Percentiles rank a stretch among this genome's conserved stretches.
These are phyloP conservation scores for Crithidia brevicula DNA, from an alignment of 208 protist species.

Conservation along the genomic window DNA sequence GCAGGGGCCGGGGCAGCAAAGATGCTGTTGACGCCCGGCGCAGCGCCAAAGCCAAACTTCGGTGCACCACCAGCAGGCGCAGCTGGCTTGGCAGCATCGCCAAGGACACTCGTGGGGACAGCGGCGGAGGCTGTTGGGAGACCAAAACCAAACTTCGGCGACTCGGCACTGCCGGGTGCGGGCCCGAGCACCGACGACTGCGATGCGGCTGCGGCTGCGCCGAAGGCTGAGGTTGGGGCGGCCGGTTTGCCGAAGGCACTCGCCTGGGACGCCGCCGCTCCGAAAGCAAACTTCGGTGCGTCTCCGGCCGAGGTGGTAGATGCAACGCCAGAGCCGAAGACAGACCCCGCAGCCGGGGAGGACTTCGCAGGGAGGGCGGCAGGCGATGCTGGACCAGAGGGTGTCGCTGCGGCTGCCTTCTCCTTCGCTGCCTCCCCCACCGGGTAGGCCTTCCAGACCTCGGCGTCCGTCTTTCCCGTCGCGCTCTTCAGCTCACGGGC, in stretches of 20 bases:
- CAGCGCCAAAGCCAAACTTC: constrained; percentile 4
- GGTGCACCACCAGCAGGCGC: not conserved
- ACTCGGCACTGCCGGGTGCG: not conserved
- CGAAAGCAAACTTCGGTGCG: constrained; percentile 14
- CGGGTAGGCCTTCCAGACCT: constrained; percentile 61
- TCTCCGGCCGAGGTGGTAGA: not conserved
- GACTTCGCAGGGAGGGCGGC: constrained; percentile 13
- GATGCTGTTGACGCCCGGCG: not conserved
- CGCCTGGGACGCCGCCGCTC: not conserved
- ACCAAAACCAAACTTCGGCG: constrained; percentile 21
- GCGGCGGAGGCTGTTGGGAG: not conserved
- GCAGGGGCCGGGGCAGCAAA: constrained; percentile 18
- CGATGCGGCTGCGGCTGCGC: not conserved
- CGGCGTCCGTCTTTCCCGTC: constrained; percentile 43
- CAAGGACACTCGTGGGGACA: not conserved
- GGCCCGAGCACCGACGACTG: constrained; percentile 8
- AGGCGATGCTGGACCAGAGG: not conserved
- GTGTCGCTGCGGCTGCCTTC: not conserved
- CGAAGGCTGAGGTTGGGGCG: constrained; percentile 10
- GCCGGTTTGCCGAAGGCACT: too few species aligned
- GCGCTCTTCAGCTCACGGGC: constrained; percentile 60
- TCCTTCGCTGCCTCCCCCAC: not conserved
- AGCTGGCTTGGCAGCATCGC: not conserved
- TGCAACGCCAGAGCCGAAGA: constrained; percentile 6
- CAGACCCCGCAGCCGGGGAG: not conserved